phyloP scores from a whole-genome alignment of 208 protist genomes.

The Ichthyophonus hoferi region DNA sequence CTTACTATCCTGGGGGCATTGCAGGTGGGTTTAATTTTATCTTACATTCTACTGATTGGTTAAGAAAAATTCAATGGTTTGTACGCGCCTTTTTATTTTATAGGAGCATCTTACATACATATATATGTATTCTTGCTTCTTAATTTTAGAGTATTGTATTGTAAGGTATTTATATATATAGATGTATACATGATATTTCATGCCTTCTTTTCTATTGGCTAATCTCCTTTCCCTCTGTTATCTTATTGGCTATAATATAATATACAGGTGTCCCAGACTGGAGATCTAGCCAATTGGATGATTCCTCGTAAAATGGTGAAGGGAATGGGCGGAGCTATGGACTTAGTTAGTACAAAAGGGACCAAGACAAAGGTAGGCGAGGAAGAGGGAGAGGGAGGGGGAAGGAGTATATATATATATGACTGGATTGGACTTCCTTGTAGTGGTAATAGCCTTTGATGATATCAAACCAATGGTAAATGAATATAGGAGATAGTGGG shows the following conservation, averaged over 20 bases:
- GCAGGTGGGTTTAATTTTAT: conserved; percentile 79
- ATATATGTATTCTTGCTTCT: conserved; percentile 7
- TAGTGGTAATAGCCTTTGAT: no score
- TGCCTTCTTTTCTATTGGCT: neutral
- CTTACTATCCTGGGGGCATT: conserved; percentile 91
- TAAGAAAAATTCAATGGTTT: no score
- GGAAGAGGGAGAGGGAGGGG: neutral
- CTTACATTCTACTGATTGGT: no score
- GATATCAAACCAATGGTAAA: no score
- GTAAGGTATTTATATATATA: no score
- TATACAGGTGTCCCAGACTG: conserved; percentile 81
- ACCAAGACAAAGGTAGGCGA: conserved; percentile 43
- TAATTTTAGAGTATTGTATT: neutral
- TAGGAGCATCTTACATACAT: no score
- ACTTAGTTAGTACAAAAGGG: conserved; percentile 77
- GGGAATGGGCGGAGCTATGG: conserved; percentile 92
- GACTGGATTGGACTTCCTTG: no score
- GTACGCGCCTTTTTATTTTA: no score
- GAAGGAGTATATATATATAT: no score
- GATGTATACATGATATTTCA: neutral
- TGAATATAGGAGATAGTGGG: no score
- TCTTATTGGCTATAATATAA: no score
- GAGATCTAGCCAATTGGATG: conserved; percentile 94
- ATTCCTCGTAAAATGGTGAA: conserved; percentile 95
- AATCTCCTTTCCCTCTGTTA: no score